Base-by-base conservation (phyloP, 768 basidiomycete species). In the Mycena capillaripes region DNA sequence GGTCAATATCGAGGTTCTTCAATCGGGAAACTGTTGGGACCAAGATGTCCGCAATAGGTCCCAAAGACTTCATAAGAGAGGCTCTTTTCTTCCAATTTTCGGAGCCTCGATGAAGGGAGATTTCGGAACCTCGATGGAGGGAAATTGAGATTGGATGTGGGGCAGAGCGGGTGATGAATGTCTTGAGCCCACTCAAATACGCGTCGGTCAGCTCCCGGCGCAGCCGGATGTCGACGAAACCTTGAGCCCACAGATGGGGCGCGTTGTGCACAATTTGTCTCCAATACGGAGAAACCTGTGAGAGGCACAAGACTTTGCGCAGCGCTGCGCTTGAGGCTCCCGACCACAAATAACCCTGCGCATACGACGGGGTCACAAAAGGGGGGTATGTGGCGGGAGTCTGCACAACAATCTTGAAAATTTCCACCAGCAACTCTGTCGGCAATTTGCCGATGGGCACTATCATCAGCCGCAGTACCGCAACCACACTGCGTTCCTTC, bases 401-500 rank as follows among this genome's bases (percentile, higher is more conserved):
- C 2, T 71, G 16, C 32, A 71, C 69, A 10, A 34, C 30, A 32
- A 42, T 3, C 38, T 50, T 65, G 46, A 65, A 66, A 53, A 65
- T 71, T 30, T 66, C 57, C 36, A 23, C 27, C 36, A 64, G 55
- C 36, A 70, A 48, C 19, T 70, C 69, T 23, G 57, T 65, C 21
- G 69, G 69, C 27, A 70, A 48, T 42, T 65, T 58, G 21, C 70
- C 63, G 11, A 71, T 53, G 12, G 63, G 63, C 1, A 61, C 58
- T 2, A 71, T 19, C 58, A 60, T 71, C 1, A 52, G 27, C 11
- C 70, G 56, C 9, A 71, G 56, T 0, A 36, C 46, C 11, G 63
- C 70, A 12, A 66, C 57, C 2, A 60, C 25, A 30, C 57, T 61
- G 19, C 48, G 70, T 36, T 71, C 70, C 40, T 32, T 57, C 30